A percentile compares a stretch with the other conserved stretches of the same genome.
These are phyloP conservation scores for Primulina eburnea DNA, from an alignment of 257 asterid genomes.

Conservation along the genomic window DNA sequence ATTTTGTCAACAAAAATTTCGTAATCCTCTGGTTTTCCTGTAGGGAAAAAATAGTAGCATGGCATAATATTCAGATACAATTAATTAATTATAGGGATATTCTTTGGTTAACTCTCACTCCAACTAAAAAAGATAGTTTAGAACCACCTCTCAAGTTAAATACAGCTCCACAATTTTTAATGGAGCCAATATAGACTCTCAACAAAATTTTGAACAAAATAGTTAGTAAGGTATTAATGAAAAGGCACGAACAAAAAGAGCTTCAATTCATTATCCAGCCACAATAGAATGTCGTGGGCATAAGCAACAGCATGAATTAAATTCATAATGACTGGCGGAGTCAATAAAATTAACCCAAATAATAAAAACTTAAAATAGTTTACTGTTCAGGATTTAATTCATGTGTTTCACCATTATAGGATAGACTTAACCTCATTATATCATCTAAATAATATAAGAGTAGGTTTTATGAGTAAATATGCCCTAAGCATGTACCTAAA, in stretches of 20 bases:
- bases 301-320: no score
- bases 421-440: no score
- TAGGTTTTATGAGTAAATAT: no score
- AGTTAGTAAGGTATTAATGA: background rate
- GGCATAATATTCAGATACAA: conserved; percentile 11
- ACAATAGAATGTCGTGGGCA: background rate
- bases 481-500: no score
- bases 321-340: no score
- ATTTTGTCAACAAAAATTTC: conserved; percentile 57
- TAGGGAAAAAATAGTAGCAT: conserved; percentile 2
- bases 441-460: no score
- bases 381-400: background rate
- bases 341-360: no score
- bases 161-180: background rate
- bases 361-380: no score
- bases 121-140: background rate
- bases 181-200: background rate
- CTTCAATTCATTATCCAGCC: background rate
- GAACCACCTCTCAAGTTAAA: conserved; percentile 1
- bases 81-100: background rate
- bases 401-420: no score
- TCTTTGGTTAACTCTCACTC: background rate
- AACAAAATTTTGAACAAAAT: background rate
- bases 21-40: conserved; percentile 57
- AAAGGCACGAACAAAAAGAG: background rate